Evolutionary conservation across 1,284 basidiomycete genomes (phyloP).

Genomic region (Thecaphora thlaspeos): DNA sequence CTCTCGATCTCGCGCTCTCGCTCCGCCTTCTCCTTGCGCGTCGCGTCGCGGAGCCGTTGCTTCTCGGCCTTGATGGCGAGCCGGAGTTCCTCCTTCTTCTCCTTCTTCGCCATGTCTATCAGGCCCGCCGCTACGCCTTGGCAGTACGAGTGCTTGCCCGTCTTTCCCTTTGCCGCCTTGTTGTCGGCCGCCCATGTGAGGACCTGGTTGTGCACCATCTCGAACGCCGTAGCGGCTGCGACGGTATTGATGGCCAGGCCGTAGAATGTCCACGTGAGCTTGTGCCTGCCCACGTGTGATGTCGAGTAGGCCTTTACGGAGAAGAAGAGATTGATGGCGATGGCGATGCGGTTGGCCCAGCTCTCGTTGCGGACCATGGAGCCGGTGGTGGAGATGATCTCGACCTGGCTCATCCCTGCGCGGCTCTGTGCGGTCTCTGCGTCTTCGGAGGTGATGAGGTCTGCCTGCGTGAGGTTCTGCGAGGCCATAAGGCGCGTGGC

Average conservation of each 20-base stretch:
- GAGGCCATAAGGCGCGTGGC: slow-evolving; percentile 34
- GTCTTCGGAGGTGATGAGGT: slow-evolving; percentile 24
- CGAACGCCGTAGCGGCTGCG: slow-evolving; percentile 39
- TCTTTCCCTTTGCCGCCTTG: slow-evolving; percentile 3
- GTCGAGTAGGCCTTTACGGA: slow-evolving; percentile 35
- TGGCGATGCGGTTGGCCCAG: slow-evolving; percentile 32
- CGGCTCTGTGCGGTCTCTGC: slow-evolving; percentile 13
- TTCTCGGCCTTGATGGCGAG: slow-evolving; percentile 34
- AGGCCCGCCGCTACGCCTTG: slow-evolving; percentile 27
- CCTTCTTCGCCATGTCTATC: slow-evolving; percentile 28
- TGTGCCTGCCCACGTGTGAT: slow-evolving; percentile 17
- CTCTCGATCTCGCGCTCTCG: slow-evolving; percentile 15
- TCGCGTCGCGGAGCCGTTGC: slow-evolving; percentile 19
- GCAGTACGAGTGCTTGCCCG: slow-evolving; percentile 32
- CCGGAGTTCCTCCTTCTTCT: slow-evolving; percentile 37
- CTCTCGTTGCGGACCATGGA: slow-evolving; percentile 23
- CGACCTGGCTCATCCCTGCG: slow-evolving; percentile 32
- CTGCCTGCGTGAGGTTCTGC: slow-evolving; percentile 37
- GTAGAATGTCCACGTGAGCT: slow-evolving; percentile 39
- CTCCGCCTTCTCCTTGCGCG: slow-evolving; percentile 10
- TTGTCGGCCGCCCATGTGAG: slow-evolving; percentile 30
- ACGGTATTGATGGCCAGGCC: slow-evolving; percentile 40
- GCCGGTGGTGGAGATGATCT: slow-evolving; percentile 28
- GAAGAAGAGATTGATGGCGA: slow-evolving; percentile 35
- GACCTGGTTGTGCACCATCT: slow-evolving; percentile 45